Evolutionary conservation across 345 rosid genomes (phyloP).

Genomic region (Populus euphratica): DNA sequence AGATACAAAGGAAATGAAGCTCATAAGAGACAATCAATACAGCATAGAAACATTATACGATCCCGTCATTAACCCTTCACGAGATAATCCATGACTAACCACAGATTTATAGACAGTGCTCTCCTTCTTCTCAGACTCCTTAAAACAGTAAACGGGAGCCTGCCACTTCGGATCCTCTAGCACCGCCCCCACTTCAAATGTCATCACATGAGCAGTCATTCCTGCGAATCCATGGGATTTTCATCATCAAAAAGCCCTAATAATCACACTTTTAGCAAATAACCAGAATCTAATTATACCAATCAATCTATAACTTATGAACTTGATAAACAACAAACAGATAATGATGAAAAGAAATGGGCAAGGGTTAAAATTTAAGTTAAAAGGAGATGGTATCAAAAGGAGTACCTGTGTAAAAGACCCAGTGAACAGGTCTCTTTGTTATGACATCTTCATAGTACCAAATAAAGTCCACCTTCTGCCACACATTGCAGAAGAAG

Average conservation of each 20-base stretch:
- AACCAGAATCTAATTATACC: no score
- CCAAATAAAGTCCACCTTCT: conserved; percentile 61
- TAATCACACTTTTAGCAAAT: no score
- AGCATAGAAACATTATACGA: neutral
- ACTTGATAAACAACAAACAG: neutral
- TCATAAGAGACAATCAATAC: neutral
- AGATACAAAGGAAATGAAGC: neutral
- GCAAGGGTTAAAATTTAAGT: no score
- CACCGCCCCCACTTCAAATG: conserved; percentile 59
- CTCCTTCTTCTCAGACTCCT: conserved; percentile 14
- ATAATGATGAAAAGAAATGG: neutral
- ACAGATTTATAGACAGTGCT: conserved; percentile 12
- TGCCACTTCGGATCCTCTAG: conserved; percentile 60
- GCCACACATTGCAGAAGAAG: conserved; percentile 60
- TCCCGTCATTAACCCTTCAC: conserved; percentile 15
- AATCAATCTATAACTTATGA: no score
- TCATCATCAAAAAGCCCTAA: neutral
- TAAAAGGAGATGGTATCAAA: neutral
- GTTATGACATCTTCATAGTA: conserved; percentile 60
- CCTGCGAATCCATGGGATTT: conserved; percentile 26
- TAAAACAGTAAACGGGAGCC: conserved; percentile 55
- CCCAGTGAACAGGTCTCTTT: conserved; percentile 65
- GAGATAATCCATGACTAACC: conserved; percentile 1
- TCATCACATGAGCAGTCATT: conserved; percentile 53
- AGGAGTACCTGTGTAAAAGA: conserved; percentile 42